These are phyloP conservation scores for Diplodia corticola DNA, from an alignment of 2,329 filamentous ascomycete genomes.

Conservation along the genomic window DNA sequence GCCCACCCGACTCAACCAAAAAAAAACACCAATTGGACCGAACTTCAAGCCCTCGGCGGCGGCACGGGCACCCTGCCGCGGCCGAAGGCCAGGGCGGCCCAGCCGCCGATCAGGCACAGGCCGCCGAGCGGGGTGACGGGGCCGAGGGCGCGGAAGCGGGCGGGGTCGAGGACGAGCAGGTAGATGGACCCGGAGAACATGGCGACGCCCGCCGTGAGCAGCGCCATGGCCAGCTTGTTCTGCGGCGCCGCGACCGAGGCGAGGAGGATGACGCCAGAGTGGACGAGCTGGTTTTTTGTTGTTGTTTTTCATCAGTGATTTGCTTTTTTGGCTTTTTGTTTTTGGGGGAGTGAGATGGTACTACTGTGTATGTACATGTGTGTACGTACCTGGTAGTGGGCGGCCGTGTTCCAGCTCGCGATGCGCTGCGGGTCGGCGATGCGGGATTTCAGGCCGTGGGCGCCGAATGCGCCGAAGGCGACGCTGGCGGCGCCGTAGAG, in stretches of 20 bases:
- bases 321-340: not conserved
- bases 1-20: too few species aligned
- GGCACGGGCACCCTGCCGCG: constrained; percentile 29
- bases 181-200: constrained; percentile 69
- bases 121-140: constrained; percentile 67
- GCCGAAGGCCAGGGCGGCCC: constrained; percentile 52
- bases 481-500: constrained; percentile 64
- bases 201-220: constrained; percentile 66
- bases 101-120: constrained; percentile 64
- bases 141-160: constrained; percentile 60
- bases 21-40: too few species aligned
- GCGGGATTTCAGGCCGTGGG: constrained; percentile 64
- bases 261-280: constrained; percentile 59
- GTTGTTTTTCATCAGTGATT: not conserved
- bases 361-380: not conserved
- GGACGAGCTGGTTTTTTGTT: constrained; percentile 55
- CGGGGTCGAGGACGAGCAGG: constrained; percentile 62
- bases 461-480: constrained; percentile 65
- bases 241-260: constrained; percentile 54
- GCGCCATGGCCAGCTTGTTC: constrained; percentile 56
- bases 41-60: constrained; percentile 12
- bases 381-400: constrained; percentile 62
- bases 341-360: not conserved
- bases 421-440: constrained; percentile 61
- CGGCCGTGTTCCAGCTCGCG: constrained; percentile 64